Evolutionary conservation across 2,329 filamentous ascomycete genomes (phyloP).

Genomic region (Pseudogymnoascus sp.): DNA sequence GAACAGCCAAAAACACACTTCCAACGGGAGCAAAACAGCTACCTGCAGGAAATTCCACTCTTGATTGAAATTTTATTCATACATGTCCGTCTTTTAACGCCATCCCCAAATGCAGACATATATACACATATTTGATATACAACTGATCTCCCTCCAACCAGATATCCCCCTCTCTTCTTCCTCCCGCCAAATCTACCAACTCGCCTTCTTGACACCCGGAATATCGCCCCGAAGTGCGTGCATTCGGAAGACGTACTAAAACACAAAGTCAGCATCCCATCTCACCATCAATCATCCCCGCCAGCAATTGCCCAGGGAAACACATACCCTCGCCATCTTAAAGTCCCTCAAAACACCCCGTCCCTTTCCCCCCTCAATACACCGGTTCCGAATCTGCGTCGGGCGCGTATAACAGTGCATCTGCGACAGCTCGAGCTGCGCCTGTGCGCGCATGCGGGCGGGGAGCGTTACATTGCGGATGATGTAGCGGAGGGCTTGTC

Average conservation of each 20-base stretch:
- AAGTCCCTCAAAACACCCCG: slow-evolving; percentile 90
- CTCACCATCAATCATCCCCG: neutral
- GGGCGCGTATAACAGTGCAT: slow-evolving; percentile 95
- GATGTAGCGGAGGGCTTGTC: slow-evolving; percentile 88
- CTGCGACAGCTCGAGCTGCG: slow-evolving; percentile 84
- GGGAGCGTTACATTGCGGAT: slow-evolving; percentile 87
- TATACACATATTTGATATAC: slow-evolving; percentile 9
- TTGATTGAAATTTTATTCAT: neutral
- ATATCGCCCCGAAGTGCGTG: slow-evolving; percentile 78
- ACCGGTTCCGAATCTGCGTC: slow-evolving; percentile 90
- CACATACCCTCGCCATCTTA: slow-evolving; percentile 79
- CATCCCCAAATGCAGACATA: slow-evolving; percentile 8
- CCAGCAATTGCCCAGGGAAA: neutral
- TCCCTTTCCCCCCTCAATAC: slow-evolving; percentile 83
- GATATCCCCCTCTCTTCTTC: neutral
- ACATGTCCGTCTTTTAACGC: slow-evolving; percentile 9
- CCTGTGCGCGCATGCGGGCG: slow-evolving; percentile 73
- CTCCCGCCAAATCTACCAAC: slow-evolving; percentile 60
- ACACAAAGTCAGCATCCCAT: slow-evolving; percentile 19
- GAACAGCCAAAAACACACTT: neutral
- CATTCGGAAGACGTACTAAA: slow-evolving; percentile 84
- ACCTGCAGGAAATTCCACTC: neutral
- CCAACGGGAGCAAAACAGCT: neutral
- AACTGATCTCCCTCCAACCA: slow-evolving; percentile 1
- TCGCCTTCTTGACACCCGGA: slow-evolving; percentile 91